Conservation (phyloP, 2,329 filamentous ascomycete species). For the Botrytis galanthina region DNA sequence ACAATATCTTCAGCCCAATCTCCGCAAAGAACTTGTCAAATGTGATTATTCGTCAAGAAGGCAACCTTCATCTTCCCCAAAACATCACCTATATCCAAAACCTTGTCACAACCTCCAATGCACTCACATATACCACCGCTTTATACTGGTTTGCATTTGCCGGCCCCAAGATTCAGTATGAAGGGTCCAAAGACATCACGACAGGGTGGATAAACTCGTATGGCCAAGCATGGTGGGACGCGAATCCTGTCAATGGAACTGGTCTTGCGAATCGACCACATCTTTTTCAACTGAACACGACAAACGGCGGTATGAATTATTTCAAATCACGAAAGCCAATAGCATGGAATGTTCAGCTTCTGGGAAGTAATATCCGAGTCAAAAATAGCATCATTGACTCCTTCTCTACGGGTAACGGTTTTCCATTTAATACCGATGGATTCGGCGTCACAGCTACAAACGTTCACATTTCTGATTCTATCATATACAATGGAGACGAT, state of each 20-base stretch:
- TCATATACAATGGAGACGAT: conserved; percentile 46
- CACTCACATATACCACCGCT: conserved; percentile 33
- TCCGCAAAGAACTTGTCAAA: conserved; percentile 43
- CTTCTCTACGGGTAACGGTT: conserved; percentile 15
- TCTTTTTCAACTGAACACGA: conserved; percentile 42
- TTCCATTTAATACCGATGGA: conserved; percentile 35
- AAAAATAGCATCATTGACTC: conserved; percentile 42
- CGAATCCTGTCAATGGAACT: conserved; percentile 42
- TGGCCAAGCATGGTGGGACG: conserved; percentile 47
- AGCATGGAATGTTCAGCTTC: conserved; percentile 44
- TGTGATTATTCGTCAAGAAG: conserved; percentile 44
- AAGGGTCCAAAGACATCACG: conserved; percentile 40
- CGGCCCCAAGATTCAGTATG: conserved; percentile 38
- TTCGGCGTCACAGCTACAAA: conserved; percentile 40
- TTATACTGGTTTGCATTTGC: conserved; percentile 43
- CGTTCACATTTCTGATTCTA: conserved; percentile 35
- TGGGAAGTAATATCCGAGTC: conserved; percentile 43
- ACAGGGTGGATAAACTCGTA: conserved; percentile 48
- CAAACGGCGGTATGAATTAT: conserved; percentile 40
- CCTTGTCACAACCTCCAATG: conserved; percentile 39
- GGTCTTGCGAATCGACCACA: conserved; percentile 43
- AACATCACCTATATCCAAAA: conserved; percentile 42
- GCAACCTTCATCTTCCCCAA: conserved; percentile 45
- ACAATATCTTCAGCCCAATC: conserved; percentile 45
- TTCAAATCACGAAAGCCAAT: conserved; percentile 47